Conservation (phyloP, 768 basidiomycete species). For the Podaxis mareebaensis region DNA sequence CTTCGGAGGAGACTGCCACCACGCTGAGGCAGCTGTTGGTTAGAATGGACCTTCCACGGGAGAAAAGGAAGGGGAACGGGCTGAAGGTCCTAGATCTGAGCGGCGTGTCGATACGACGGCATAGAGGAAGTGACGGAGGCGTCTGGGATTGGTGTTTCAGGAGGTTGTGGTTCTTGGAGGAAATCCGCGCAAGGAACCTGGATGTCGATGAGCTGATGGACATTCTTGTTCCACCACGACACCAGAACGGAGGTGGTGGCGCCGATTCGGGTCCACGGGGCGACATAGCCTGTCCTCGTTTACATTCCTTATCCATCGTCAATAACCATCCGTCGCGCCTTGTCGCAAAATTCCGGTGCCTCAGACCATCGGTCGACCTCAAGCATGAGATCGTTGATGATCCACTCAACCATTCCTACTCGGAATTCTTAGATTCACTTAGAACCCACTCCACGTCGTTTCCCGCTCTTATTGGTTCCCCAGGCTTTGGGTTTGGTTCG, state of each 20-base stretch:
- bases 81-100: neutral
- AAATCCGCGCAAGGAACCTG: neutral
- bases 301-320: neutral
- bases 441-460: neutral
- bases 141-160: slow-evolving; percentile 33
- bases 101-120: neutral
- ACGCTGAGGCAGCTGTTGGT: slow-evolving; percentile 30
- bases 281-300: neutral
- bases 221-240: neutral
- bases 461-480: neutral
- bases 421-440: neutral
- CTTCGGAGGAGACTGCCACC: slow-evolving; percentile 28
- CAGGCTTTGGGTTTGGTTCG: neutral
- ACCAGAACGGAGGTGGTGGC: neutral
- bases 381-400: neutral
- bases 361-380: neutral
- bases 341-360: neutral
- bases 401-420: neutral
- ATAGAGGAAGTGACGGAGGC: neutral
- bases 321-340: neutral
- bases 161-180: slow-evolving; percentile 27
- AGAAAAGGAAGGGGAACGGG: neutral
- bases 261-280: neutral
- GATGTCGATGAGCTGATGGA: neutral
- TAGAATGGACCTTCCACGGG: slow-evolving; percentile 29